A percentile compares a stretch with the other conserved stretches of the same genome.
phyloP scores from a whole-genome alignment of 2,329 filamentous ascomycete genomes.

The Fusarium pseudonygamai region DNA sequence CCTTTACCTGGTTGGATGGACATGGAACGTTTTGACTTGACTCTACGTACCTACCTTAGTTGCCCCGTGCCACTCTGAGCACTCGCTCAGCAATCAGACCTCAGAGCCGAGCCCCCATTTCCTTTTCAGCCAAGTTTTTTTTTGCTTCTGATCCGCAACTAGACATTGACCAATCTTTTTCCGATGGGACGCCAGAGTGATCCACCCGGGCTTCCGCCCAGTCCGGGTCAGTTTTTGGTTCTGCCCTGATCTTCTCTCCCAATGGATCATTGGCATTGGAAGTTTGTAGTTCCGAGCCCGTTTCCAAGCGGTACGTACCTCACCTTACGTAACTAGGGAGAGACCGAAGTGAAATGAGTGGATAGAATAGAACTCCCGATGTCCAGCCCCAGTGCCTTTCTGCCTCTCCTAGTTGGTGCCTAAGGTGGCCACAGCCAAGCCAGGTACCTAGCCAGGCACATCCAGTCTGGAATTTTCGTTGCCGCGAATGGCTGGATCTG shows the following conservation, averaged over 20 bases:
- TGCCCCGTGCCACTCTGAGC: slow-evolving; percentile 30
- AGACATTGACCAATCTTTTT: slow-evolving; percentile 25
- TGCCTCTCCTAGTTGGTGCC: not conserved
- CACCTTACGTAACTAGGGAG: not conserved
- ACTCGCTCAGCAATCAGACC: not conserved
- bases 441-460: slow-evolving; percentile 1
- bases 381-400: not conserved
- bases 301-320: not conserved
- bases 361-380: not conserved
- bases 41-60: slow-evolving; percentile 7
- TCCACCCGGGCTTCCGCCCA: slow-evolving; percentile 27
- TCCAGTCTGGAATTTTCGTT: slow-evolving; percentile 22
- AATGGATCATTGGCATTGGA: slow-evolving; percentile 1
- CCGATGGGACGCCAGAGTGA: not conserved
- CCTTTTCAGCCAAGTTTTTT: slow-evolving; percentile 24
- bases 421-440: not conserved
- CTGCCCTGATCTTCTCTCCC: not conserved
- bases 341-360: not conserved
- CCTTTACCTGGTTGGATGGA: slow-evolving; percentile 39
- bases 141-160: slow-evolving; percentile 16
- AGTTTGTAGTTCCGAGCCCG: slow-evolving; percentile 18
- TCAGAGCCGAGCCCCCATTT: slow-evolving; percentile 16
- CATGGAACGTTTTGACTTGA: slow-evolving; percentile 33
- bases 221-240: slow-evolving; percentile 32
- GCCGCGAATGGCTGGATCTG: slow-evolving; percentile 14